Percentiles rank a stretch among this genome's conserved stretches.
Conservation (phyloP, 1,284 basidiomycete genomes). For the Leccinum pachyderme region DNA sequence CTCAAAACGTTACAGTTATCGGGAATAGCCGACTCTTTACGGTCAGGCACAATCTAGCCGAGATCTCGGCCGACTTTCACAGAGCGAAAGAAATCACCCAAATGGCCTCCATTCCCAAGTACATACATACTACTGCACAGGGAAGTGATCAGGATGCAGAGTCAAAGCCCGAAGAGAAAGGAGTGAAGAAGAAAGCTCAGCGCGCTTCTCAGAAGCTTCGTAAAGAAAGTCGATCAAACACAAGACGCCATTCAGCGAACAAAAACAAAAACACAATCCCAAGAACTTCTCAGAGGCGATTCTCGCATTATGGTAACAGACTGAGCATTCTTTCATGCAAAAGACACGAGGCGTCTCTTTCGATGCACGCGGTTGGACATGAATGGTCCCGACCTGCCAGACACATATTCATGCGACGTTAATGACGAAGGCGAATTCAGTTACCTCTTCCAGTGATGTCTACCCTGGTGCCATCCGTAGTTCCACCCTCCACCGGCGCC, state of each 20-base stretch:
- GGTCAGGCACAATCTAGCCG: too few species aligned
- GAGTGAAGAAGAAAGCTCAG: neutral
- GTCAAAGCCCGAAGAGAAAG: neutral
- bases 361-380: constrained; percentile 2
- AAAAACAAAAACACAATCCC: neutral
- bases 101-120: neutral
- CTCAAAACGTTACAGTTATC: constrained; percentile 14
- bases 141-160: neutral
- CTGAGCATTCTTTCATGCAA: neutral
- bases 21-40: constrained; percentile 3
- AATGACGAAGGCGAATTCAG: neutral
- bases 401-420: neutral
- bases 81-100: too few species aligned
- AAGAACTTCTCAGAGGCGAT: neutral
- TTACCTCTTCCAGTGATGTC: constrained; percentile 11
- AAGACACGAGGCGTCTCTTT: constrained; percentile 10
- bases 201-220: neutral
- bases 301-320: neutral
- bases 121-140: neutral
- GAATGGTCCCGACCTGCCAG: constrained; percentile 3
- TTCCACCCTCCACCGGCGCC: neutral
- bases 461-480: neutral
- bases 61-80: too few species aligned
- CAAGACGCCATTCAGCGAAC: neutral
- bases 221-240: neutral